Evolutionary conservation across 352 stramenopile species (phyloP).

Genomic region (Phytophthora citricola): DNA sequence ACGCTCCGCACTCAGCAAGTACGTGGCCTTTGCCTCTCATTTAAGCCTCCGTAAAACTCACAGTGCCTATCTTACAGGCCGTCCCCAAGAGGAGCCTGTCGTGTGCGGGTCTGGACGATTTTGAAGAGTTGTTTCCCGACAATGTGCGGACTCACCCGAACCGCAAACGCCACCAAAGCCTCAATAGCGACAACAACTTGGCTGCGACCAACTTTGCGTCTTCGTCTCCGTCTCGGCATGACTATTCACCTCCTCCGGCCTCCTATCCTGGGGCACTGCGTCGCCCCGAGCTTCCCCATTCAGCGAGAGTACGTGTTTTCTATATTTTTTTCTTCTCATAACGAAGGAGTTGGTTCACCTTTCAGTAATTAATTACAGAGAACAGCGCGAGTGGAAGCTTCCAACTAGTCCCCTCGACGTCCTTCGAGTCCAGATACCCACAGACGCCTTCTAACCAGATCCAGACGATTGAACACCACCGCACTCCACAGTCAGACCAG

Average conservation of each 20-base stretch:
- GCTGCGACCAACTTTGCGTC: slow-evolving; percentile 24
- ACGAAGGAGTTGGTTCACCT: slow-evolving; percentile 6
- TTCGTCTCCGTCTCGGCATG: slow-evolving; percentile 28
- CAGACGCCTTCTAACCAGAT: slow-evolving; percentile 25
- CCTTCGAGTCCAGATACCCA: slow-evolving; percentile 25
- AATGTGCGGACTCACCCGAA: slow-evolving; percentile 23
- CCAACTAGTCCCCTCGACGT: slow-evolving; percentile 15
- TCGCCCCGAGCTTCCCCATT: slow-evolving; percentile 34
- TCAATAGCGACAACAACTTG: slow-evolving; percentile 42
- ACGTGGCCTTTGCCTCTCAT: neutral
- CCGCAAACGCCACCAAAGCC: slow-evolving; percentile 68
- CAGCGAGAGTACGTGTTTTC: slow-evolving; percentile 39
- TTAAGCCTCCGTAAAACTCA: too few species aligned
- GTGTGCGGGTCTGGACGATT: slow-evolving; percentile 61
- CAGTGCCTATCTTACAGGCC: slow-evolving; percentile 14
- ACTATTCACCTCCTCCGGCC: slow-evolving; percentile 20
- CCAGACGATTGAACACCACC: slow-evolving; percentile 12
- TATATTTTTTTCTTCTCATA: slow-evolving; percentile 11
- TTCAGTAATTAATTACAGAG: slow-evolving; percentile 15
- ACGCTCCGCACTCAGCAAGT: slow-evolving; percentile 47
- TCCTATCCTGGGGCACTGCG: slow-evolving; percentile 31
- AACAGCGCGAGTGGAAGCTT: slow-evolving; percentile 14
- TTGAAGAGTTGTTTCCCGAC: slow-evolving; percentile 49
- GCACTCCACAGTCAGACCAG: slow-evolving; percentile 12
- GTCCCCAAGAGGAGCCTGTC: slow-evolving; percentile 67